A percentile compares a stretch with the other conserved stretches of the same genome.
Evolutionary conservation across 805 yeast genomes (phyloP).

Genomic region (Starmerella potacharoeniae): DNA sequence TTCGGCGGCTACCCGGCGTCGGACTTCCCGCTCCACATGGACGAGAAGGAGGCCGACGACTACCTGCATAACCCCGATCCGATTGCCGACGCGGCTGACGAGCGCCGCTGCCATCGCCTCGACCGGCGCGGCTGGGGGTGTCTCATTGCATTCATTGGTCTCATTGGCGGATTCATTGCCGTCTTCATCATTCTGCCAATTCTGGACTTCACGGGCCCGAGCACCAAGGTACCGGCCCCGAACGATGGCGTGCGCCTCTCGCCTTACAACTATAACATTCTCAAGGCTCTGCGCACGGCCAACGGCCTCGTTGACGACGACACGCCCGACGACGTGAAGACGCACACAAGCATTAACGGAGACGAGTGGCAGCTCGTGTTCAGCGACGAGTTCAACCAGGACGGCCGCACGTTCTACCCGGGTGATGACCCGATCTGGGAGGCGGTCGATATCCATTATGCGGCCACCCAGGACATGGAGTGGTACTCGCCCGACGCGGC

Average conservation of each 20-base stretch:
- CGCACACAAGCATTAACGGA: constrained; percentile 49
- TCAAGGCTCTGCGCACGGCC: constrained; percentile 46
- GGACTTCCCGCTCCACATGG: constrained; percentile 78
- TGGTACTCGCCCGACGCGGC: constrained; percentile 94
- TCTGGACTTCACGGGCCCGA: constrained; percentile 63
- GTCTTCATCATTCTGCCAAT: constrained; percentile 74
- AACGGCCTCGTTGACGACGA: constrained; percentile 52
- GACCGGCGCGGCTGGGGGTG: constrained; percentile 31
- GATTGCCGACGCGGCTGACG: constrained; percentile 76
- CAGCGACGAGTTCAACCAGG: constrained; percentile 82
- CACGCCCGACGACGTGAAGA: constrained; percentile 45
- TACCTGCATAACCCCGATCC: constrained; percentile 95
- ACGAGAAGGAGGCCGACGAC: constrained; percentile 92
- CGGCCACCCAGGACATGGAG: constrained; percentile 79
- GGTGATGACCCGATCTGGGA: constrained; percentile 90
- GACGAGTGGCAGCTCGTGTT: constrained; percentile 65
- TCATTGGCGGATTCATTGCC: constrained; percentile 51
- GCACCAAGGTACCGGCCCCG: constrained; percentile 28
- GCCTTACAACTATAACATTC: constrained; percentile 44
- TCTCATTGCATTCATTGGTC: constrained; percentile 34
- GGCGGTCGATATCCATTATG: constrained; percentile 73
- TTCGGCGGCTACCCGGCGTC: constrained; percentile 96
- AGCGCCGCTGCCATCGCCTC: constrained; percentile 31
- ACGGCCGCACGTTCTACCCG: constrained; percentile 79
- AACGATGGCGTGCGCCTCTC: constrained; percentile 36